These are phyloP conservation scores for Candida railenensis DNA, from an alignment of 805 yeast genomes.

Conservation along the genomic window DNA sequence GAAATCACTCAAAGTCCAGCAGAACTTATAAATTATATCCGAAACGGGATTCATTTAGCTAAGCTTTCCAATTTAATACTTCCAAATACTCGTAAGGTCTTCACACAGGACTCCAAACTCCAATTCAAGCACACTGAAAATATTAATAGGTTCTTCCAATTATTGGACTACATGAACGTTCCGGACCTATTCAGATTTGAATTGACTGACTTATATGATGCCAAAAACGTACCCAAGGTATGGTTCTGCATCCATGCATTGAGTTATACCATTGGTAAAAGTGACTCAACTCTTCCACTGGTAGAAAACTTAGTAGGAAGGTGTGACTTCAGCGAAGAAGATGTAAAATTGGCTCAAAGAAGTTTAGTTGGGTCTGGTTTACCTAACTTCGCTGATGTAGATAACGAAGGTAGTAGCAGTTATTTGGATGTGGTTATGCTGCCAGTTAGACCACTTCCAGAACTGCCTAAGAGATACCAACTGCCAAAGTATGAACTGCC, in stretches of 20 bases:
- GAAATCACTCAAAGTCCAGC: constrained; percentile 52
- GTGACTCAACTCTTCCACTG: constrained; percentile 52
- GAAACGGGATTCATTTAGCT: constrained; percentile 86
- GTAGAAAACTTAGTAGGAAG: constrained; percentile 64
- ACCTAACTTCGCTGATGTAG: constrained; percentile 67
- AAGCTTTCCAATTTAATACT: constrained; percentile 70
- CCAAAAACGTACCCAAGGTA: constrained; percentile 89
- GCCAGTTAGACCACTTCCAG: neutral
- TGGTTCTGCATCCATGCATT: constrained; percentile 91
- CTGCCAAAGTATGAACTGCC: neutral
- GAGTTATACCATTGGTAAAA: constrained; percentile 65
- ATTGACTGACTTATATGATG: constrained; percentile 88
- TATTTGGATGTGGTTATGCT: constrained; percentile 17
- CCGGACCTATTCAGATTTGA: constrained; percentile 91
- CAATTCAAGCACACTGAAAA: constrained; percentile 93
- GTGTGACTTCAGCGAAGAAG: constrained; percentile 63
- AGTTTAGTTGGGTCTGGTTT: constrained; percentile 64
- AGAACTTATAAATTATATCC: constrained; percentile 61
- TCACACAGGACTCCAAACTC: constrained; percentile 53
- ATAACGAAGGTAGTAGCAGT: constrained; percentile 21
- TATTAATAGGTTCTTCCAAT: constrained; percentile 75
- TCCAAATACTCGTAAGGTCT: constrained; percentile 59
- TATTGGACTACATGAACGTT: constrained; percentile 66
- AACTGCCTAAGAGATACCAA: neutral
- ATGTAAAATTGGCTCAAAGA: constrained; percentile 66